Evolutionary conservation across 352 stramenopile genomes (phyloP), one percentile per base, ranked within the genome.

Genomic region (Globisporangium barbulae): DNA sequence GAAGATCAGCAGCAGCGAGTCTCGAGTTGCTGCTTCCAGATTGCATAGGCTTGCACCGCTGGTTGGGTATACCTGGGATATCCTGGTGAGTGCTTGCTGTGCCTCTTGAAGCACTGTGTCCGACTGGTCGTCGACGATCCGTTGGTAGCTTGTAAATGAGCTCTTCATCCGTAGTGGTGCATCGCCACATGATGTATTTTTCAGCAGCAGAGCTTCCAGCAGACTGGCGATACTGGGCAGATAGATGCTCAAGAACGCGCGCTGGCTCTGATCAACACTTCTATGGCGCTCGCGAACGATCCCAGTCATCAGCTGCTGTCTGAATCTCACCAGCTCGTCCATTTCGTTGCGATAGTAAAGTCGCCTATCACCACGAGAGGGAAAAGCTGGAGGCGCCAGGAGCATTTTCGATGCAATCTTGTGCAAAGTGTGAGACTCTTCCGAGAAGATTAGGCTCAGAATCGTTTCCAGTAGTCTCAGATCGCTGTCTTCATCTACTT

Each of bases 321-420:
- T 49, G 4, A 35, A 31, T 10, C 19, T 47, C 2, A 33, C 8
- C n/a, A 68, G 4, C 45, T 25, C 35, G 21, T 28, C 15, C 13
- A 68, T 52, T 35, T 68, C 63, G 31, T 52, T 39, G 1, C 22
- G 33, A 37, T 73, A 79, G 50, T 73, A 69, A 7, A 25, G 12
- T 10, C 57, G 37, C 30, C 61, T 50, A 8, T 59, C 64, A 0
- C 8, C 3, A 17, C 45, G 62, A 21, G 70, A 68, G n/a, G 28
- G 19, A 52, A 77, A 79, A 15, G 55, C 61, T 54, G 53, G n/a
- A 2, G 72, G 70, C 12, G 61, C 59, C 49, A 65, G 58, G 2
- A 84, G 17, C 7, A 88, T 59, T 61, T 53, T 81, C 9, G 61
- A 47, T 15, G 60, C 59, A 44, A 70, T 33, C 55, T 62, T 49